Conservation (phyloP, 2,329 filamentous ascomycete species). For the Fusarium sp. region DNA sequence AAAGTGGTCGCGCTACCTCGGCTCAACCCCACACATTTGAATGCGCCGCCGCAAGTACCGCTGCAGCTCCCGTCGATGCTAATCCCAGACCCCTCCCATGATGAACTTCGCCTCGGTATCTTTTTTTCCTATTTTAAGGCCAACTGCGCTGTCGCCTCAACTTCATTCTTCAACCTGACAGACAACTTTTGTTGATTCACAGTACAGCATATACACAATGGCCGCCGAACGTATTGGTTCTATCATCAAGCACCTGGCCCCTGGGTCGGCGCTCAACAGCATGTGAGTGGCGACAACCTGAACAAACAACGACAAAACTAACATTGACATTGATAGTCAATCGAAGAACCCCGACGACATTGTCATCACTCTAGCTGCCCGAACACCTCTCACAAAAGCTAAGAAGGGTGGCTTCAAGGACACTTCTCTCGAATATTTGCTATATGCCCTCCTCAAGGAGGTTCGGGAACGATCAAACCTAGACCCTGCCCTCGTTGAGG, state of each 20-base stretch:
- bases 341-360: slow-evolving; percentile 96
- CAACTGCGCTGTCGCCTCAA: slow-evolving; percentile 6
- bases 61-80: slow-evolving; percentile 33
- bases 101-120: slow-evolving; percentile 38
- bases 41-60: slow-evolving; percentile 36
- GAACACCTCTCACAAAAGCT: slow-evolving; percentile 89
- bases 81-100: slow-evolving; percentile 37
- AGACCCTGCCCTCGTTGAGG: slow-evolving; percentile 84
- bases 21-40: slow-evolving; percentile 47
- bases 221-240: slow-evolving; percentile 87
- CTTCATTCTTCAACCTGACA: background rate
- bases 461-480: slow-evolving; percentile 78
- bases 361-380: slow-evolving; percentile 92
- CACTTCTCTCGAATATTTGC: slow-evolving; percentile 85
- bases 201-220: slow-evolving; percentile 64
- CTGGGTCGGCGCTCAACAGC: slow-evolving; percentile 76
- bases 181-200: background rate
- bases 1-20: slow-evolving; percentile 47
- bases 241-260: slow-evolving; percentile 87
- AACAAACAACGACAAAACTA: slow-evolving; percentile 1
- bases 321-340: slow-evolving; percentile 66
- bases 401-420: slow-evolving; percentile 97
- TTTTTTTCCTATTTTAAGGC: slow-evolving; percentile 34
- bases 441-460: slow-evolving; percentile 86
- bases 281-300: slow-evolving; percentile 73